Evolutionary conservation across 208 protist genomes (phyloP).

Genomic region (Trypanosoma melophagium): DNA sequence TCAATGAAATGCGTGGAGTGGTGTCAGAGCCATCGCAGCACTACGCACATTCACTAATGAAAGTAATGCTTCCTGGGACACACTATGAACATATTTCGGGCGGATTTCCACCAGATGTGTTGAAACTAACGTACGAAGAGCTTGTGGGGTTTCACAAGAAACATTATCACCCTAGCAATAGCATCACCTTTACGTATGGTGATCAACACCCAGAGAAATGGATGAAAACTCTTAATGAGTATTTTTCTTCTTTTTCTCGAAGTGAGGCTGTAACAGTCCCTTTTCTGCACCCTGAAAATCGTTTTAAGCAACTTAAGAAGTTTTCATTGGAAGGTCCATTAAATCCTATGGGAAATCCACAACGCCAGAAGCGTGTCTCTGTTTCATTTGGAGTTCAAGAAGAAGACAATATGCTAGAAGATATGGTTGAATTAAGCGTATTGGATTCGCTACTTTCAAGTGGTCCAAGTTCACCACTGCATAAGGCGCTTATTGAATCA

Average conservation of each 20-base stretch:
- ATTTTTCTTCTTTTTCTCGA: conserved; percentile 56
- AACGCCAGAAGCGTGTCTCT: conserved; percentile 78
- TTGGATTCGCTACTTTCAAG: conserved; percentile 81
- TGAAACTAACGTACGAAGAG: conserved; percentile 86
- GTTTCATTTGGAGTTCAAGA: conserved; percentile 74
- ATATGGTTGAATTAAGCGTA: conserved; percentile 80
- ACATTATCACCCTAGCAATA: conserved; percentile 93
- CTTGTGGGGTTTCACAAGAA: conserved; percentile 82
- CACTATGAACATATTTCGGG: conserved; percentile 90
- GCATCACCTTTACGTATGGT: conserved; percentile 89
- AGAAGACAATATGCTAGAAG: conserved; percentile 60
- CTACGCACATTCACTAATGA: conserved; percentile 73
- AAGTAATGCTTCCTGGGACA: conserved; percentile 79
- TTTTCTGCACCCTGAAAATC: conserved; percentile 46
- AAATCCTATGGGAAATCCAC: conserved; percentile 77
- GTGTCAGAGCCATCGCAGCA: conserved; percentile 82
- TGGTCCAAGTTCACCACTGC: conserved; percentile 87
- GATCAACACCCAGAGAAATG: conserved; percentile 67
- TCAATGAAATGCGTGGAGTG: conserved; percentile 94
- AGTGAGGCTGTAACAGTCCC: conserved; percentile 49
- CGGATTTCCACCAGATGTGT: conserved; percentile 87
- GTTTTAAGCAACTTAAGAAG: conserved; percentile 45
- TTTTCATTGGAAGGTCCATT: conserved; percentile 72
- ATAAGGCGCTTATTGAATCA: conserved; percentile 86
- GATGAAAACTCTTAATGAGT: conserved; percentile 70